phyloP scores from a whole-genome alignment of 2,329 filamentous ascomycete species.

The Neurospora crassa region DNA sequence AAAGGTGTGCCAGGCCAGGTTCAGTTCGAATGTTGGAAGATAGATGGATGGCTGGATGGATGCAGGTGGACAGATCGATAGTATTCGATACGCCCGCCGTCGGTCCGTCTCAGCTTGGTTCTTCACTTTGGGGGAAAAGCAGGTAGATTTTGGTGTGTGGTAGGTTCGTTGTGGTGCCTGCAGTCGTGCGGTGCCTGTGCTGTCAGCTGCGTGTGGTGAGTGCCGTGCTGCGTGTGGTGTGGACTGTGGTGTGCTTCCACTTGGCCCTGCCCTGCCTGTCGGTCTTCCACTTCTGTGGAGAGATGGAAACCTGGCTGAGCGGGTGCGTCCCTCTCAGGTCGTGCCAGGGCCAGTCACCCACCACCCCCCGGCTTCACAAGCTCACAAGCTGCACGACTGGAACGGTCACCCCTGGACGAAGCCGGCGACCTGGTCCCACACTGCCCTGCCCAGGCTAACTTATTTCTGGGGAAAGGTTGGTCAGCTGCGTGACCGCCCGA shows the following conservation, averaged over 20 bases:
- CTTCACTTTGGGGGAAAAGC: constrained; percentile 4
- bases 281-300: neutral
- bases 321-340: neutral
- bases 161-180: constrained; percentile 5
- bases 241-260: neutral
- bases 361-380: neutral
- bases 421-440: neutral
- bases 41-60: neutral
- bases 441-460: neutral
- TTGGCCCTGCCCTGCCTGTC: neutral
- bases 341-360: neutral
- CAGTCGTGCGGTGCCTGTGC: neutral
- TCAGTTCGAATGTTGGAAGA: neutral
- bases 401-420: neutral
- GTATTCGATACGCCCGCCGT: neutral
- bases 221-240: neutral
- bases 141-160: constrained; percentile 17
- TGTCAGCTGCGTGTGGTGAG: constrained; percentile 1
- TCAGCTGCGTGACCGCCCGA: constrained; percentile 18
- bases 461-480: constrained; percentile 14
- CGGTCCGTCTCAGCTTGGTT: neutral
- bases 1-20: neutral
- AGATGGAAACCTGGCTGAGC: neutral
- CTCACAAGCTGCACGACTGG: neutral
- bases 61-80: no score